Conservation (phyloP, 179 eudicot species). For the Silene coronaria region DNA sequence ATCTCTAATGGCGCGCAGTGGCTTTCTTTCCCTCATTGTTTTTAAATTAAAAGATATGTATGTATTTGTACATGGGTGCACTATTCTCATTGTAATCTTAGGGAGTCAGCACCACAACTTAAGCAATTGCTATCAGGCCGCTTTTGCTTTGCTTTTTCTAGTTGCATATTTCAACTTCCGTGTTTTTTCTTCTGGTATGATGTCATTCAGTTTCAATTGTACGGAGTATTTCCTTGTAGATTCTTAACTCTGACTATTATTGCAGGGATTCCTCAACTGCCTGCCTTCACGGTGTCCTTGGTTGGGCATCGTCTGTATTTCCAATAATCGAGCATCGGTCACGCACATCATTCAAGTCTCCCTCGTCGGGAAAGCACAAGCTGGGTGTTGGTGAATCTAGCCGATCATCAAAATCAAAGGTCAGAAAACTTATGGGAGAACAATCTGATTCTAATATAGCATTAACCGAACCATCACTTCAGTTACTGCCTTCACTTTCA, state of each 20-base stretch:
- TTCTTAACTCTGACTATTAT: background rate
- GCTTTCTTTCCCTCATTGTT: background rate
- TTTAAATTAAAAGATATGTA: background rate
- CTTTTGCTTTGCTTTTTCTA: background rate
- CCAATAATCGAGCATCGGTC: slow-evolving; percentile 39
- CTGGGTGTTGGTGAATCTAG: slow-evolving; percentile 38
- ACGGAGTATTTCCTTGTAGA: background rate
- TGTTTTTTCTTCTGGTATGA: background rate
- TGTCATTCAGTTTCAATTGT: background rate
- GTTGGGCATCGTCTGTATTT: slow-evolving; percentile 49
- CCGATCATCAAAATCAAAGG: slow-evolving; percentile 60
- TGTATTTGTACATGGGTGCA: background rate
- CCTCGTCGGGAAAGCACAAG: slow-evolving; percentile 63
- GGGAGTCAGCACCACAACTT: background rate
- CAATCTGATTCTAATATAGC: slow-evolving; percentile 27
- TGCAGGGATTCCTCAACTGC: slow-evolving; percentile 53
- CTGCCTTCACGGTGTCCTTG: slow-evolving; percentile 35
- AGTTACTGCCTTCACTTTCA: slow-evolving; percentile 14
- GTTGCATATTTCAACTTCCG: background rate
- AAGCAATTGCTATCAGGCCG: background rate
- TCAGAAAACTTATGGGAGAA: slow-evolving; percentile 46
- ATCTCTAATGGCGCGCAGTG: background rate
- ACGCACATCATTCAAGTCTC: slow-evolving; percentile 40
- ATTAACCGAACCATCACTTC: slow-evolving; percentile 32
- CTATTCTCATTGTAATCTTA: background rate